Evolutionary conservation across 169 alveolate genomes (phyloP).

Genomic region (Amoebophrya sp.): DNA sequence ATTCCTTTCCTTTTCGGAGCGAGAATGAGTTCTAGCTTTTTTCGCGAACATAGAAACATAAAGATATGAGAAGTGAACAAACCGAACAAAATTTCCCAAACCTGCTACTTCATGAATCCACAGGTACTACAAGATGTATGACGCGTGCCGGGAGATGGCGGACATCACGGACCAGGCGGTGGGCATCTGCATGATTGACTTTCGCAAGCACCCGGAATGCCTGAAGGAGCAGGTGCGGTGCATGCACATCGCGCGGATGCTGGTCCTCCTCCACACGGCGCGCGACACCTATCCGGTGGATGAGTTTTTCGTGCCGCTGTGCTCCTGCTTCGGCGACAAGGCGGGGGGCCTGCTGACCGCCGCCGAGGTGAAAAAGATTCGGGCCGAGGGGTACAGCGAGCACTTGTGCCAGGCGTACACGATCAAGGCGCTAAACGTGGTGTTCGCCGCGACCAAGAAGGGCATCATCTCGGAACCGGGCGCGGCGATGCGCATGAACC

Average conservation of each 20-base stretch:
- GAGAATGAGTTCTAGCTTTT: too few species aligned
- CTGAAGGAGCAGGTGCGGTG: not conserved
- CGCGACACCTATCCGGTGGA: not conserved
- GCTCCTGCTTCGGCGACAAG: not conserved
- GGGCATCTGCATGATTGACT: not conserved
- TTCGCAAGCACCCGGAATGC: constrained; percentile 5
- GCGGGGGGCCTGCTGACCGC: not conserved
- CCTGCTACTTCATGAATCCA: too few species aligned
- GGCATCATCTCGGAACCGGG: not conserved
- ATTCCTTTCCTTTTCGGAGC: too few species aligned
- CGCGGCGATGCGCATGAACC: not conserved
- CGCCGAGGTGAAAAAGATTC: not conserved
- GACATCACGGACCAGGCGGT: constrained; percentile 15
- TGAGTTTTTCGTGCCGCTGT: not conserved
- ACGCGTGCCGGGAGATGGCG: not conserved
- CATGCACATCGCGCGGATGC: not conserved
- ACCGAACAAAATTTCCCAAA: too few species aligned
- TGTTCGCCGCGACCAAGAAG: not conserved
- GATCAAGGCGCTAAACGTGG: not conserved
- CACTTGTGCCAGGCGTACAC: not conserved
- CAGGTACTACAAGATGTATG: constrained; percentile 9
- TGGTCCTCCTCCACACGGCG: not conserved
- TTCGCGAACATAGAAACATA: too few species aligned
- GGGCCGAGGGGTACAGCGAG: not conserved
- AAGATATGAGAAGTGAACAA: too few species aligned